Evolutionary conservation across 768 basidiomycete genomes (phyloP), one percentile per base, ranked within the genome.

Genomic region (Inosperma sp.): DNA sequence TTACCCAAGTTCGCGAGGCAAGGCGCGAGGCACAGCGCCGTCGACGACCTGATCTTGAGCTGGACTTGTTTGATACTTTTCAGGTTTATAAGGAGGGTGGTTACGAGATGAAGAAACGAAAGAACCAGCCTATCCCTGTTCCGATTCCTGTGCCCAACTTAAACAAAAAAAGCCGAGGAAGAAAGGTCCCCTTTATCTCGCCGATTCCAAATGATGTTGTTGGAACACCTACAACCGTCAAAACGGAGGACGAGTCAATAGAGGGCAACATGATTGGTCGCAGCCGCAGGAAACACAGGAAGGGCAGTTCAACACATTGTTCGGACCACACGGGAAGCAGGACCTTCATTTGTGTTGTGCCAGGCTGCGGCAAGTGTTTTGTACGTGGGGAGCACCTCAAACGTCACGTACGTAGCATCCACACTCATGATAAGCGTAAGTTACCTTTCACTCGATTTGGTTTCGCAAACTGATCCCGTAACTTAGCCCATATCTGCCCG

Each of bases 371-470:
- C 14, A 90, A 90, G 69, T 82, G 83, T 50, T 93, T 93, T 59
- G 80, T 80, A 30, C 73, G 90, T 2, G 79, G 83, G 1, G 88
- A 91, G 58, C 90, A 93, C 65, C 70, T 93, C 51, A 89, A 90
- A 68, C 71, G 90, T 22, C 90, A 92, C 68, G 77, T 91, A 16
- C 67, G 84, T 52, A 83, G 82, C 48, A 84, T 93, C 42, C 89
- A 93, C 65, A 90, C 89, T 2, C 72, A 87, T 57, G 88, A 90
- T 60, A 89, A 86, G 74, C 86, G 89, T 91, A 57, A 67, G 88
- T 75, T 49, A 21, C 42, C 45, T 47, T 23, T 17, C 33, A 5
- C n/a, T 0, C 22, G 25, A 25, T 33, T 31, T 27, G n/a, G 35
- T 34, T 34, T 56, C 29, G 27, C 45, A 14, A 41, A 17, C 29